These are phyloP conservation scores for Plectranthus barbatus DNA, from an alignment of 257 asterid genomes.

Conservation along the genomic window DNA sequence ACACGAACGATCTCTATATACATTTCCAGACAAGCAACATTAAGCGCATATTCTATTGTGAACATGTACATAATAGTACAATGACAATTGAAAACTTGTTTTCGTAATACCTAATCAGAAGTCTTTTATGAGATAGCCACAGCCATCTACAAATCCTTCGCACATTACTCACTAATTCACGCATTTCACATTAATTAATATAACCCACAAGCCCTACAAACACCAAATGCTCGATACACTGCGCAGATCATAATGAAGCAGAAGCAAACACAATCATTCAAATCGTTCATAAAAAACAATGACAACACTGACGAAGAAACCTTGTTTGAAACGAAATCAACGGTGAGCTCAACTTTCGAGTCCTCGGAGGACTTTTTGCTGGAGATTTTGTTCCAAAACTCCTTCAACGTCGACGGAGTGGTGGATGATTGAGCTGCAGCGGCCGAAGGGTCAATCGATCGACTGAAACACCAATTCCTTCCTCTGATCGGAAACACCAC, in stretches of 20 bases:
- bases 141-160: background rate
- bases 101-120: background rate
- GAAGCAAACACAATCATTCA: background rate
- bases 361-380: conserved; percentile 13
- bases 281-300: background rate
- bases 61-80: background rate
- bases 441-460: conserved; percentile 49
- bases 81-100: background rate
- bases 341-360: conserved; percentile 48
- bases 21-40: conserved; percentile 1
- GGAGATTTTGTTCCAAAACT: conserved; percentile 46
- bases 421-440: conserved; percentile 39
- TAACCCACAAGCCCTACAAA: background rate
- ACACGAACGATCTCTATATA: background rate
- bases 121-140: background rate
- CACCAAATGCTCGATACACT: background rate
- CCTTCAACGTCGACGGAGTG: conserved; percentile 66
- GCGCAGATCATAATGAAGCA: background rate
- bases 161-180: conserved; percentile 1
- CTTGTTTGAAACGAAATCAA: conserved; percentile 78
- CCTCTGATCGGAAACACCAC: conserved; percentile 87
- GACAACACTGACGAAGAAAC: conserved; percentile 17
- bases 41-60: background rate
- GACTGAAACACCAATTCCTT: conserved; percentile 90
- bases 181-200: conserved; percentile 1